phyloP scores from a whole-genome alignment of 106 monocot species.

The Narthecium ossifragum region DNA sequence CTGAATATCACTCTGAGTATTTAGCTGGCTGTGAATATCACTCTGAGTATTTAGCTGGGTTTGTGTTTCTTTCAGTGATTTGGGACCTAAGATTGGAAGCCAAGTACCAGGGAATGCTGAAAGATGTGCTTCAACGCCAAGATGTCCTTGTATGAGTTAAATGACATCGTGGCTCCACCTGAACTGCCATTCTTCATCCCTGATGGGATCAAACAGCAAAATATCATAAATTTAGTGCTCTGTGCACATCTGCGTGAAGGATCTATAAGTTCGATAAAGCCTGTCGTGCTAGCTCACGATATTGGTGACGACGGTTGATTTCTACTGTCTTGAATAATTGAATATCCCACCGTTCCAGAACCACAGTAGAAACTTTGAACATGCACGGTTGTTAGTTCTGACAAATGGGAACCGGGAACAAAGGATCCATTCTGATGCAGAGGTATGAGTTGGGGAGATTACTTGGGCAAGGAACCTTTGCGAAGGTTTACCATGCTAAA shows the following conservation, averaged over 20 bases:
- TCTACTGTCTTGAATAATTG: not conserved
- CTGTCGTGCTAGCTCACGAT: slow-evolving; percentile 17
- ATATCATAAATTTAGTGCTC: not conserved
- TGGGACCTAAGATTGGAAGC: slow-evolving; percentile 4
- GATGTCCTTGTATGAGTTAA: slow-evolving; percentile 23
- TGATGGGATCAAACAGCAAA: slow-evolving; percentile 13
- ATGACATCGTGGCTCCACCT: slow-evolving; percentile 8
- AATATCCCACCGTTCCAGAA: too few relatives aligned
- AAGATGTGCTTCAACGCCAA: slow-evolving; percentile 35
- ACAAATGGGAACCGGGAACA: slow-evolving; percentile 24
- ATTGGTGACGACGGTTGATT: slow-evolving; percentile 30
- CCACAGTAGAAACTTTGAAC: too few relatives aligned
- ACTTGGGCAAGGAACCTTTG: slow-evolving; percentile 43
- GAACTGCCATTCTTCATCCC: slow-evolving; percentile 9
- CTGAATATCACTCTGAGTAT: too few relatives aligned
- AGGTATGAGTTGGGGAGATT: slow-evolving; percentile 32
- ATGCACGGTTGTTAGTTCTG: not conserved
- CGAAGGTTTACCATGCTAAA: slow-evolving; percentile 39
- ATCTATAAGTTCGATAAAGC: slow-evolving; percentile 1
- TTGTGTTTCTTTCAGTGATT: not conserved
- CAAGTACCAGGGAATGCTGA: slow-evolving; percentile 39
- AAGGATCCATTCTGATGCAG: slow-evolving; percentile 32
- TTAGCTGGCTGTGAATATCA: too few relatives aligned
- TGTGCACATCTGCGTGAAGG: not conserved
- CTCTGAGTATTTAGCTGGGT: not conserved